Evolutionary conservation across 805 yeast genomes (phyloP), one percentile per base, ranked within the genome.

Genomic region (Starmera pachycereana): DNA sequence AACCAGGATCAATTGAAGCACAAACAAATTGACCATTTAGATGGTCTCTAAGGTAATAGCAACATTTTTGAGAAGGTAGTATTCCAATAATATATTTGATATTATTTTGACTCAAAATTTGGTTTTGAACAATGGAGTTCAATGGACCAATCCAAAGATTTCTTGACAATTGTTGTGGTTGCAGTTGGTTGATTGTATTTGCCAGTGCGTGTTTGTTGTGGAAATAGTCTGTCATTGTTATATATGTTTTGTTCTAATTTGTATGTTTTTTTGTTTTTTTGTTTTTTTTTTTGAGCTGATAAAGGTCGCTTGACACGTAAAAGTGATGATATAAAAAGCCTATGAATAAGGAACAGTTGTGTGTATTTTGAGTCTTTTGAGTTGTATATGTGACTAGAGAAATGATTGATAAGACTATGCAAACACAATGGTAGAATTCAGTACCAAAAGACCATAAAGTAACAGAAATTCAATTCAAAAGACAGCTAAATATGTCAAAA

Each of bases 121-220:
- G 58, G 8, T 50, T 47, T 48, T 68, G 66, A 1, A 64, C 57
- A n/a, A 69, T 51, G 1, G 66, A 58, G 37, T 67, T 57, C 40
- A 69, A 45, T 2, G 77, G 74, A 2, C 78, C 77, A 28, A 72
- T 56, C 60, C 66, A 70, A 3, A 71, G 52, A 35, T 61, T 55
- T 14, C 61, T 60, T 9, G 64, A 53, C 13, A 72, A 42, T 42
- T 57, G 60, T 49, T 71, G 76, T 4, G 76, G 69, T 32, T 54
- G 54, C 10, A 54, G 44, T 33, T 54, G 59, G 45, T 52, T 50
- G 13, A 51, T 45, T 0, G 56, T 50, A 34, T 40, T 45, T 11
- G 55, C 59, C 36, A 54, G 33, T 1, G 48, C 42, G 40, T 53
- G 56, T 37, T 39, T 51, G 41, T 51, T 53, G 30, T 47, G 51